These are phyloP conservation scores for Trichoderma aggressivum DNA, from an alignment of 2,329 filamentous ascomycete species.

Conservation along the genomic window DNA sequence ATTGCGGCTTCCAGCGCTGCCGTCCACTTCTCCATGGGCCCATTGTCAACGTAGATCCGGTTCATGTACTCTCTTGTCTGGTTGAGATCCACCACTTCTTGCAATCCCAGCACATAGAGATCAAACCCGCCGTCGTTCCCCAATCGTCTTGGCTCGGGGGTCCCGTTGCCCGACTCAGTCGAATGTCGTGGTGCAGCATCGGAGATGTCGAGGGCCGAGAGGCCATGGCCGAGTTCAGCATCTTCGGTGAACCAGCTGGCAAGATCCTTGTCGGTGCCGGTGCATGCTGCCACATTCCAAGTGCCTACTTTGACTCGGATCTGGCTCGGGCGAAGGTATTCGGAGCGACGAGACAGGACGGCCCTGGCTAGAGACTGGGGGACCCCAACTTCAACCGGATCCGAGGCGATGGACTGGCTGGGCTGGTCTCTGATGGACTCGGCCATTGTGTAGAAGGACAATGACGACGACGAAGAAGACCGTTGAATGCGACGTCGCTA, in stretches of 20 bases:
- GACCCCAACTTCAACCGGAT: constrained; percentile 42
- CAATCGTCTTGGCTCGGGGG: constrained; percentile 39
- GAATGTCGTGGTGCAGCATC: constrained; percentile 36
- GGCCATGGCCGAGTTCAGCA: constrained; percentile 62
- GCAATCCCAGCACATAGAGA: constrained; percentile 84
- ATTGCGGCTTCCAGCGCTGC: constrained; percentile 68
- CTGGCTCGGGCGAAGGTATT: constrained; percentile 72
- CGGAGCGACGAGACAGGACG: constrained; percentile 68
- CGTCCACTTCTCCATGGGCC: constrained; percentile 75
- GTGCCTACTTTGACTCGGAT: constrained; percentile 86
- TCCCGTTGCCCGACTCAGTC: constrained; percentile 36
- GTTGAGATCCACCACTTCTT: constrained; percentile 87
- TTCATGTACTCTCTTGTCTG: constrained; percentile 75
- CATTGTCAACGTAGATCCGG: constrained; percentile 67
- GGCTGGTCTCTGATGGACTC: constrained; percentile 30
- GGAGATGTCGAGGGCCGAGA: constrained; percentile 54
- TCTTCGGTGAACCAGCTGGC: constrained; percentile 83
- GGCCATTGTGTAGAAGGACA: constrained; percentile 25
- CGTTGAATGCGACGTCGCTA: constrained; percentile 24
- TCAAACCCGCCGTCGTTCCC: constrained; percentile 68
- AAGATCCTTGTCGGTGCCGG: constrained; percentile 83
- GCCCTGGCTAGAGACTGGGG: constrained; percentile 60
- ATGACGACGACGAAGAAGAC: constrained; percentile 19
- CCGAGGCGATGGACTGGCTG: constrained; percentile 35
- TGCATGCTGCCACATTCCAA: constrained; percentile 89